These are phyloP conservation scores for Lachancea waltii DNA, from an alignment of 805 yeast species.

Conservation along the genomic window DNA sequence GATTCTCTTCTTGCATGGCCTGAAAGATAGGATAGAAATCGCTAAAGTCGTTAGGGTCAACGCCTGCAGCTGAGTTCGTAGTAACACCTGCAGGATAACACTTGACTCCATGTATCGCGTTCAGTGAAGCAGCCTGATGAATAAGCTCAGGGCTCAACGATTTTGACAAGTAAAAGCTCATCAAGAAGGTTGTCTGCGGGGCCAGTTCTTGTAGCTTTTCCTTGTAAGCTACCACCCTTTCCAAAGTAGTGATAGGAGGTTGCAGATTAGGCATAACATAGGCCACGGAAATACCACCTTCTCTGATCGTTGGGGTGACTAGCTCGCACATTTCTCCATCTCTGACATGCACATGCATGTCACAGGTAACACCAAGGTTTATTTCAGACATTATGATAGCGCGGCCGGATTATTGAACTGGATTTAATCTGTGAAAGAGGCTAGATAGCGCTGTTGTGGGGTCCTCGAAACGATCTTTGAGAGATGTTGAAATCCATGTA, in stretches of 20 bases:
- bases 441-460: neutral
- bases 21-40: constrained; percentile 83
- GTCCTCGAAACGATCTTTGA: no score
- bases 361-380: constrained; percentile 68
- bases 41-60: constrained; percentile 85
- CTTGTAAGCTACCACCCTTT: constrained; percentile 66
- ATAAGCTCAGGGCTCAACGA: constrained; percentile 83
- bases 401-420: no score
- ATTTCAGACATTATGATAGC: constrained; percentile 13
- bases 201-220: constrained; percentile 53
- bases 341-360: constrained; percentile 93
- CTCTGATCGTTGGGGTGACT: constrained; percentile 80
- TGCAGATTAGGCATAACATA: constrained; percentile 94
- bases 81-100: constrained; percentile 99
- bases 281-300: constrained; percentile 88
- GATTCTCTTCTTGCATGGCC: constrained; percentile 72
- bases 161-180: constrained; percentile 79
- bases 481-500: no score
- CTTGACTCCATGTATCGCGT: constrained; percentile 79
- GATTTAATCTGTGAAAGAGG: neutral
- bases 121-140: constrained; percentile 62
- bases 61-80: constrained; percentile 90
- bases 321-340: constrained; percentile 91
- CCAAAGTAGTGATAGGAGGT: constrained; percentile 83
- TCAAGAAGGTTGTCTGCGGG: constrained; percentile 79